Conservation (phyloP, 2,329 filamentous ascomycete species). For the Rutstroemia sp. region DNA sequence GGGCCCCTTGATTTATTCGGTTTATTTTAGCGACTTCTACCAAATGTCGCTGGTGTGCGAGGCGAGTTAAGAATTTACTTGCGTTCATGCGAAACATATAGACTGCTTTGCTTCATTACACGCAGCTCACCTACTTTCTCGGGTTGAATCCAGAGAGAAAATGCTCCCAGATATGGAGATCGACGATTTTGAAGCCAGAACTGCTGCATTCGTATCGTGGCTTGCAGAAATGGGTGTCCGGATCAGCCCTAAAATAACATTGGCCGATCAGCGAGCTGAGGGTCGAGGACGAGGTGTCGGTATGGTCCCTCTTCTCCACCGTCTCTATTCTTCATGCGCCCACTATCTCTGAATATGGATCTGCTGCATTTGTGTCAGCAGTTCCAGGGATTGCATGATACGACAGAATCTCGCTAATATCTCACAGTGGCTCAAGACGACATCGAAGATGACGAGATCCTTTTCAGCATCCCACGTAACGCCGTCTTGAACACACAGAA, state of each 20-base stretch:
- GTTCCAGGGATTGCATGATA: too few relatives aligned
- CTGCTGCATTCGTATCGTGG: constrained; percentile 49
- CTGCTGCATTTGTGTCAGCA: too few relatives aligned
- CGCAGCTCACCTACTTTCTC: background rate
- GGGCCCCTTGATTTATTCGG: constrained; percentile 8
- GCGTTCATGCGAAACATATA: background rate
- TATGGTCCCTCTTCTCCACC: constrained; percentile 24
- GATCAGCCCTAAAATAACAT: constrained; percentile 48
- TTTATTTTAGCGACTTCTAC: constrained; percentile 8
- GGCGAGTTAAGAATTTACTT: constrained; percentile 8
- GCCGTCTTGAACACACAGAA: constrained; percentile 53
- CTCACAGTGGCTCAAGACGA: constrained; percentile 47
- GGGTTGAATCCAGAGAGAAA: background rate
- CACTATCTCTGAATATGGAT: too few relatives aligned
- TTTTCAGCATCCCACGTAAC: constrained; percentile 57
- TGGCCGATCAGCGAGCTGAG: constrained; percentile 48
- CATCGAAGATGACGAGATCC: constrained; percentile 53
- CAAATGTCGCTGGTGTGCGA: background rate
- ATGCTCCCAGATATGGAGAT: constrained; percentile 18
- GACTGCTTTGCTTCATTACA: constrained; percentile 1
- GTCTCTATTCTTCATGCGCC: background rate
- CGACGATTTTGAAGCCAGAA: constrained; percentile 37
- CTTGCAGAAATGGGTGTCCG: constrained; percentile 43
- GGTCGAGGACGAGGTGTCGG: constrained; percentile 56
- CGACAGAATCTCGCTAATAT: constrained; percentile 11